Percentiles rank a stretch among this genome's conserved stretches.
phyloP scores from a whole-genome alignment of 2,329 filamentous ascomycete species.

The Dactylonectria macrodidyma region DNA sequence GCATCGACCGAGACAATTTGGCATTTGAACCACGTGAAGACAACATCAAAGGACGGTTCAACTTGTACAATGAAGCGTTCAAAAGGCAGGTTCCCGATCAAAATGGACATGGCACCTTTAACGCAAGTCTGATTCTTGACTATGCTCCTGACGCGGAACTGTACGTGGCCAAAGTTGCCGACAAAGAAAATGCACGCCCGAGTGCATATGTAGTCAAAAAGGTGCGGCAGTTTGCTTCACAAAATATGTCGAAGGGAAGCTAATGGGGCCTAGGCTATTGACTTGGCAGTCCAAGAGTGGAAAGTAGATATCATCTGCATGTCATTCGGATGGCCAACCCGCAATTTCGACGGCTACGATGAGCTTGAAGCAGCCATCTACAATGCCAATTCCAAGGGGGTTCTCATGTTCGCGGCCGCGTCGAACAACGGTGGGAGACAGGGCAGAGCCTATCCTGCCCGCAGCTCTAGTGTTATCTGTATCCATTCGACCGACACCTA shows the following conservation, averaged over 20 bases:
- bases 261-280: conserved; percentile 25
- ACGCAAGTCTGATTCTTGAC: conserved; percentile 12
- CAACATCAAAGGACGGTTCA: too few relatives aligned
- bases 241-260: too few relatives aligned
- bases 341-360: conserved; percentile 11
- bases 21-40: too few relatives aligned
- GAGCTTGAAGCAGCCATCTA: neutral
- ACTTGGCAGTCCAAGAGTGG: conserved; percentile 27
- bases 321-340: conserved; percentile 37
- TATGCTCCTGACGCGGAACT: conserved; percentile 11
- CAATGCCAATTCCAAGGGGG: neutral
- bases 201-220: too few relatives aligned
- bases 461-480: neutral
- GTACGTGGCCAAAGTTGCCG: conserved; percentile 10
- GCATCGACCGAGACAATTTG: too few relatives aligned
- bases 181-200: neutral
- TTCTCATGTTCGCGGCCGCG: conserved; percentile 30
- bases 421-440: conserved; percentile 22
- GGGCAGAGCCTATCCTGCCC: conserved; percentile 29
- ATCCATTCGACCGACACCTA: too few relatives aligned
- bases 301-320: conserved; percentile 42
- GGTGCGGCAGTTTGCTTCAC: too few relatives aligned
- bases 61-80: neutral
- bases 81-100: neutral
- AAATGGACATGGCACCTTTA: conserved; percentile 19